phyloP scores from a whole-genome alignment of 805 yeast genomes.

The Metschnikowia continentalis region DNA sequence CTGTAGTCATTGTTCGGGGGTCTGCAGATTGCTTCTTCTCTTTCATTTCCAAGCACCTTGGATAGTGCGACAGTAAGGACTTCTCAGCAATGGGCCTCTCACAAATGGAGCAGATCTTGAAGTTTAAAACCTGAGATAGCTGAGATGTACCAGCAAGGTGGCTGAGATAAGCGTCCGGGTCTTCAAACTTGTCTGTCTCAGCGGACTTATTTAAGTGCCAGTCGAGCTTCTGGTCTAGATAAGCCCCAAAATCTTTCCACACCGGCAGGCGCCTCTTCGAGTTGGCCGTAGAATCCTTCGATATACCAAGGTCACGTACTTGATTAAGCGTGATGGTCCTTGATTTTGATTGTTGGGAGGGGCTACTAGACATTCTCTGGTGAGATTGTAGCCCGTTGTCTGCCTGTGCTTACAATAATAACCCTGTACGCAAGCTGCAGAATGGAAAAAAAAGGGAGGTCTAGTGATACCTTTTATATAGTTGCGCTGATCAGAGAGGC shows the following conservation, averaged over 20 bases:
- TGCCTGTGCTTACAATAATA: neutral
- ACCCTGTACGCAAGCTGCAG: neutral
- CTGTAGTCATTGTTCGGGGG: constrained; percentile 10
- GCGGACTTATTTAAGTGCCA: constrained; percentile 21
- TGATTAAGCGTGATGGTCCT: constrained; percentile 16
- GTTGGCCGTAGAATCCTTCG: constrained; percentile 2
- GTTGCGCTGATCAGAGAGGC: neutral
- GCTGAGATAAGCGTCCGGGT: constrained; percentile 21
- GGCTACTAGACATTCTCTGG: constrained; percentile 16
- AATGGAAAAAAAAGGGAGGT: neutral
- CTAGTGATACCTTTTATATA: neutral
- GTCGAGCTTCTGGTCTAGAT: constrained; percentile 36
- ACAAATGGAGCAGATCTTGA: constrained; percentile 38
- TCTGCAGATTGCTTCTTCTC: constrained; percentile 23
- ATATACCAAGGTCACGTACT: constrained; percentile 13
- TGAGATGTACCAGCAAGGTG: constrained; percentile 25
- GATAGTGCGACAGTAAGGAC: constrained; percentile 29
- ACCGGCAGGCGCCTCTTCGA: constrained; percentile 20
- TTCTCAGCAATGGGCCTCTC: constrained; percentile 38
- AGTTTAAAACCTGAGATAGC: constrained; percentile 32
- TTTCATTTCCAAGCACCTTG: constrained; percentile 38
- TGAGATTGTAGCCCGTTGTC: constrained; percentile 4
- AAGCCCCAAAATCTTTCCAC: constrained; percentile 45
- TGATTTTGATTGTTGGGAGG: constrained; percentile 8
- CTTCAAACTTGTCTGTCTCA: constrained; percentile 11